These are phyloP conservation scores for Hemileccinum rubropunctum DNA, from an alignment of 768 basidiomycete genomes.

Conservation along the genomic window DNA sequence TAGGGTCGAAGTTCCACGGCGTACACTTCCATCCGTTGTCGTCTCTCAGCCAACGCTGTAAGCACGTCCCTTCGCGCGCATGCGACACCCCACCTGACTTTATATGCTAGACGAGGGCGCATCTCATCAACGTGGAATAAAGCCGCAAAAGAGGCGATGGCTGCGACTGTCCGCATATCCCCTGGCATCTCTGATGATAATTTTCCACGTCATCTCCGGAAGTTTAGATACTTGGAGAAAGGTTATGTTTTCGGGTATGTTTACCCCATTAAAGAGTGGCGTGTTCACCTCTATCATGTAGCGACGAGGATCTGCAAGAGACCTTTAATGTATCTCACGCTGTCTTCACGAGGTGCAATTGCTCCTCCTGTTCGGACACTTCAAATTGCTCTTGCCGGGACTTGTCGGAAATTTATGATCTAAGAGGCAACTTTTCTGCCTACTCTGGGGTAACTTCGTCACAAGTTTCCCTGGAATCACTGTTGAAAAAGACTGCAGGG, in stretches of 20 bases:
- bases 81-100: conserved; percentile 2
- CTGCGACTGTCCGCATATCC: conserved; percentile 34
- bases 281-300: conserved; percentile 10
- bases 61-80: background rate
- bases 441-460: conserved; percentile 38
- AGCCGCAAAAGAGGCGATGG: conserved; percentile 22
- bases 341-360: conserved; percentile 45
- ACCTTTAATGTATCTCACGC: conserved; percentile 28
- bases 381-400: conserved; percentile 48
- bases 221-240: conserved; percentile 53
- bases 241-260: conserved; percentile 47
- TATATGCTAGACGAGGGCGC: conserved; percentile 19
- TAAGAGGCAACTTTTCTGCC: conserved; percentile 33
- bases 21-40: conserved; percentile 15
- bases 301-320: conserved; percentile 15
- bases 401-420: conserved; percentile 38
- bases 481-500: conserved; percentile 36
- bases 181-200: conserved; percentile 34
- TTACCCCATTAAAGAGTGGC: background rate
- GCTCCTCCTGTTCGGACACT: conserved; percentile 34
- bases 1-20: background rate
- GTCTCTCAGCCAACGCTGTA: conserved; percentile 23
- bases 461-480: background rate
- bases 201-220: conserved; percentile 39
- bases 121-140: conserved; percentile 32